phyloP scores from a whole-genome alignment of 352 stramenopile species.

The Pythium monospermum region DNA sequence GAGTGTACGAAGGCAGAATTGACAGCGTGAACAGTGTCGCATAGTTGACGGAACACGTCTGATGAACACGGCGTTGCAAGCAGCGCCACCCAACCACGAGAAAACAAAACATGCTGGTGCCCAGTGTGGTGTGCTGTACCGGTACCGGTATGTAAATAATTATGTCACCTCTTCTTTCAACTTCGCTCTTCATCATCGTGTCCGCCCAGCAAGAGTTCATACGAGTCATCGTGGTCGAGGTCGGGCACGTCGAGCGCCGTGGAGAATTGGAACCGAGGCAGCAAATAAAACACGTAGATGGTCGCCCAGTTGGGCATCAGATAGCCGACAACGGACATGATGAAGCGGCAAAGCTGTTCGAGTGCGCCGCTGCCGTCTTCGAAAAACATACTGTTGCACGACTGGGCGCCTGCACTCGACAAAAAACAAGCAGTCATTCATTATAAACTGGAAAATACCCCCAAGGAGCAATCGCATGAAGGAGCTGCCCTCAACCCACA shows the following conservation, averaged over 20 bases:
- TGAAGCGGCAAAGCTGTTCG: conserved; percentile 49
- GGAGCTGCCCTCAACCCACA: not conserved
- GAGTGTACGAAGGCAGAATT: too few species aligned
- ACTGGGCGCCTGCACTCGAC: conserved; percentile 20
- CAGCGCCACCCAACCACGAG: too few species aligned
- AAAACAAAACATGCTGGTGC: too few species aligned
- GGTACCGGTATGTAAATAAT: too few species aligned
- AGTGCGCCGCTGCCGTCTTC: conserved; percentile 46
- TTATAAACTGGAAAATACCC: not conserved
- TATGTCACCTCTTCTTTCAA: too few species aligned
- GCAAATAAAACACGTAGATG: conserved; percentile 69
- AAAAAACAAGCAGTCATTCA: too few species aligned
- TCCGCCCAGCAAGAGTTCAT: conserved; percentile 29
- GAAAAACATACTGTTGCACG: conserved; percentile 72
- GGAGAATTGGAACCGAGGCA: conserved; percentile 60
- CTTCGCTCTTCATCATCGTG: too few species aligned
- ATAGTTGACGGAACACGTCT: too few species aligned
- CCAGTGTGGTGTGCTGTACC: too few species aligned
- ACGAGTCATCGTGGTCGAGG: conserved; percentile 26
- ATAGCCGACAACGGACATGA: conserved; percentile 47
- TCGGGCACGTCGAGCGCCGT: conserved; percentile 54
- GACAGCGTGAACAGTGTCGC: too few species aligned
- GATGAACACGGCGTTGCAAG: too few species aligned
- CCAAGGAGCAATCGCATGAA: not conserved
- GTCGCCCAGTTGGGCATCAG: conserved; percentile 60